phyloP scores from a whole-genome alignment of 2,329 filamentous ascomycete genomes.

The Biscogniauxia marginata region DNA sequence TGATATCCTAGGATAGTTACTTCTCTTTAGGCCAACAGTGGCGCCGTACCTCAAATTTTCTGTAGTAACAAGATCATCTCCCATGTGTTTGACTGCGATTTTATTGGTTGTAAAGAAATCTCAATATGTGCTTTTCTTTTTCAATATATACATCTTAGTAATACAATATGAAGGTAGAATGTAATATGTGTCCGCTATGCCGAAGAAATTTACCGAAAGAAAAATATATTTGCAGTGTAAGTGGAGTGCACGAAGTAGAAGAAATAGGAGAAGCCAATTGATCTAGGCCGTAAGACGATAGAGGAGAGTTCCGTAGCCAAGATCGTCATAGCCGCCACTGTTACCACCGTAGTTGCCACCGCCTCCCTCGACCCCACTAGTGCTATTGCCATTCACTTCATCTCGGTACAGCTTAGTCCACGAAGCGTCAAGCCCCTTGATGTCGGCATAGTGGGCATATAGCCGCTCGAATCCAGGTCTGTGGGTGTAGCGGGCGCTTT shows the following conservation, averaged over 20 bases:
- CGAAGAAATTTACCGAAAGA: neutral
- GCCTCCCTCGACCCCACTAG: slow-evolving; percentile 41
- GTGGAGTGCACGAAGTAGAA: too few species aligned
- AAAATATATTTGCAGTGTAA: neutral
- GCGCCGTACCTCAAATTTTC: too few species aligned
- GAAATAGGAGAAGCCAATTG: neutral
- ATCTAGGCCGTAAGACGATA: slow-evolving; percentile 16
- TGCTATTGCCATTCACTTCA: slow-evolving; percentile 30
- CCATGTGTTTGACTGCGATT: too few species aligned
- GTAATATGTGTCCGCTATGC: too few species aligned
- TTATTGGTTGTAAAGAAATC: too few species aligned
- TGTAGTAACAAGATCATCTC: too few species aligned
- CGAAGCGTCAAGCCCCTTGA: slow-evolving; percentile 37
- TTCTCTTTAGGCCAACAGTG: too few species aligned
- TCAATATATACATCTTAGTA: too few species aligned
- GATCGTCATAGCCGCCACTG: slow-evolving; percentile 42
- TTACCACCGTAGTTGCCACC: slow-evolving; percentile 42
- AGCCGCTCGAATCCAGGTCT: slow-evolving; percentile 40
- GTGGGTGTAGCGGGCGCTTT: slow-evolving; percentile 31
- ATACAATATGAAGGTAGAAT: too few species aligned
- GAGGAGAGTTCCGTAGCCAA: slow-evolving; percentile 33
- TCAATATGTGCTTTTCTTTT: too few species aligned
- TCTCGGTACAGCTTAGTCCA: slow-evolving; percentile 40
- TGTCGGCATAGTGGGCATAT: slow-evolving; percentile 37
- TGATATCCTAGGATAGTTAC: too few species aligned